Percentiles rank a stretch among this genome's conserved stretches.
These are phyloP conservation scores for Aspergillus fijiensis DNA, from an alignment of 2,329 filamentous ascomycete genomes.

Conservation along the genomic window DNA sequence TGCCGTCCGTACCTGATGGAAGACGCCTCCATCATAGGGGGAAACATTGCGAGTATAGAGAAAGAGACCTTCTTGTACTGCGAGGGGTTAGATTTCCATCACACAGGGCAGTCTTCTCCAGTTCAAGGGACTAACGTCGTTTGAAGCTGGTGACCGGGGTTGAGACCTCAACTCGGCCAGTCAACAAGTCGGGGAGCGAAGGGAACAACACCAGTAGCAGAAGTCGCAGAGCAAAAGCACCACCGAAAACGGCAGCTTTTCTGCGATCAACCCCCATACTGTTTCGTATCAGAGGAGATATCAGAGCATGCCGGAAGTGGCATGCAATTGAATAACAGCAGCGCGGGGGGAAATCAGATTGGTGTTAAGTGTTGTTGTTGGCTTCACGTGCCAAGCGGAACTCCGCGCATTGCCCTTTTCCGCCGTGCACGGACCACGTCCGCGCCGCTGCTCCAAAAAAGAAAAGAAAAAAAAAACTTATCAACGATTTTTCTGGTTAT, in stretches of 20 bases:
- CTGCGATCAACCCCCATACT: constrained; percentile 57
- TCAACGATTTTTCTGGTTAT: constrained; percentile 41
- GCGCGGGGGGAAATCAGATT: neutral
- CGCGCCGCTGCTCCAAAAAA: constrained; percentile 19
- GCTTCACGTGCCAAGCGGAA: constrained; percentile 19
- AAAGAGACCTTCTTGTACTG: constrained; percentile 94
- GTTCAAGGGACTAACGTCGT: constrained; percentile 63
- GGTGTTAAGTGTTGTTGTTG: constrained; percentile 2
- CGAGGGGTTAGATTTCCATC: neutral
- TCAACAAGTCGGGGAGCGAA: constrained; percentile 77
- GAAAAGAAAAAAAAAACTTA: constrained; percentile 36
- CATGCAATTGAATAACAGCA: neutral
- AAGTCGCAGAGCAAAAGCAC: constrained; percentile 75
- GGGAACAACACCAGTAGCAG: constrained; percentile 80
- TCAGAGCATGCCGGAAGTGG: constrained; percentile 12
- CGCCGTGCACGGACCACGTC: constrained; percentile 34
- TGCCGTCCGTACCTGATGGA: constrained; percentile 56
- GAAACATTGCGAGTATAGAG: constrained; percentile 95
- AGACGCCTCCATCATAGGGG: constrained; percentile 91
- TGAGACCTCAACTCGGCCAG: constrained; percentile 90
- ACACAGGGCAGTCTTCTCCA: neutral
- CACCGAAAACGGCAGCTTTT: constrained; percentile 68
- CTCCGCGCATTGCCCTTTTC: constrained; percentile 25
- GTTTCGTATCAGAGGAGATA: constrained; percentile 2
- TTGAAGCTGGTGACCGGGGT: constrained; percentile 98